Evolutionary conservation across 2,329 filamentous ascomycete genomes (phyloP).

Genomic region (Hypoxylon sp.): DNA sequence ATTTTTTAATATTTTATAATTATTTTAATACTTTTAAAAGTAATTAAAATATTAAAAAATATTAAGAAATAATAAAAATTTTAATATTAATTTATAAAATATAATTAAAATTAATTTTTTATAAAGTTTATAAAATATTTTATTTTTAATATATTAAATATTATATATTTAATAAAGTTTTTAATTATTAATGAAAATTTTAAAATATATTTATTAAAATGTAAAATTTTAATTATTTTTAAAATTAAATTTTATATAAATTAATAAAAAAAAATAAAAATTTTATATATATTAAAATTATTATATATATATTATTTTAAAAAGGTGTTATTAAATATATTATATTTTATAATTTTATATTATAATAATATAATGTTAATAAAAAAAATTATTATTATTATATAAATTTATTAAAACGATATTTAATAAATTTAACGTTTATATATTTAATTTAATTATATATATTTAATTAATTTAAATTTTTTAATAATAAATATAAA

Average conservation of each 20-base stretch:
- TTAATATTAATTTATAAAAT: not conserved
- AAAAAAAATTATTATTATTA: not conserved
- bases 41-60: not conserved
- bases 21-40: not conserved
- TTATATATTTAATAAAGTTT: not conserved
- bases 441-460: not conserved
- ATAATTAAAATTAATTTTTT: not conserved
- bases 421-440: not conserved
- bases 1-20: not conserved
- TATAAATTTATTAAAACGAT: not conserved
- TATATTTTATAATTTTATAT: not conserved
- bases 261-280: not conserved
- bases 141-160: not conserved
- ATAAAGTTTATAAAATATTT: not conserved
- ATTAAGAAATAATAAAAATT: not conserved
- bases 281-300: not conserved
- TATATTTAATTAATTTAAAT: not conserved
- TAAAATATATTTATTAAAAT: not conserved
- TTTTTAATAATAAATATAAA: not conserved
- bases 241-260: not conserved
- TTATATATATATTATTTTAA: not conserved
- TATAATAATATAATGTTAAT: slow-evolving; percentile 2
- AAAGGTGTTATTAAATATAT: not conserved
- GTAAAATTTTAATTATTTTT: not conserved
- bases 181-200: not conserved